phyloP scores from a whole-genome alignment of 257 asterid genomes.

The Solanum rostratum region DNA sequence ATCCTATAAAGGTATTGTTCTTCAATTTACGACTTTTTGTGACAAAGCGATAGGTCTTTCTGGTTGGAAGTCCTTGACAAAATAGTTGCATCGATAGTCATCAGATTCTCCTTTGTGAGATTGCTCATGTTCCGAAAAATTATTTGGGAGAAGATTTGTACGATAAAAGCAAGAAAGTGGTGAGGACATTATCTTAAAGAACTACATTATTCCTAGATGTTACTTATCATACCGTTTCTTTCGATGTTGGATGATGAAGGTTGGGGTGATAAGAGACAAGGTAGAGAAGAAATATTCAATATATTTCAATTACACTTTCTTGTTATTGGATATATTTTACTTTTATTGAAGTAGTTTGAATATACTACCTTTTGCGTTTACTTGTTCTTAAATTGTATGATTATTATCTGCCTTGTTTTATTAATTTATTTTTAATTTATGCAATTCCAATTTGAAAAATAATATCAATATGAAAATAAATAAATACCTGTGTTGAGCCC shows the following conservation, averaged over 20 bases:
- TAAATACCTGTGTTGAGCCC: no score
- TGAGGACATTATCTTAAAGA: background rate
- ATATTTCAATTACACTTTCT: no score
- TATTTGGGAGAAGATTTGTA: background rate
- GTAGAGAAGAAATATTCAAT: background rate
- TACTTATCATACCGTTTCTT: background rate
- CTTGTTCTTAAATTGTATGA: background rate
- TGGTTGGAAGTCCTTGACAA: background rate
- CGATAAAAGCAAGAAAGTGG: background rate
- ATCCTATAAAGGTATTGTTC: slow-evolving; percentile 38
- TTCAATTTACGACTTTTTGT: background rate
- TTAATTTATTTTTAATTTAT: no score
- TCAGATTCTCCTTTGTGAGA: background rate
- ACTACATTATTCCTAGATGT: background rate
- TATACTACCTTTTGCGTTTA: no score
- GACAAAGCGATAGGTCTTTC: background rate
- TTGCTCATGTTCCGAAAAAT: background rate
- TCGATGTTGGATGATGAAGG: background rate
- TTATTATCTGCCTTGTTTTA: no score
- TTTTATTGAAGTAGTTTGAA: background rate
- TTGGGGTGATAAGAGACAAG: background rate
- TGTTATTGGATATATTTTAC: background rate
- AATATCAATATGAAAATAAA: no score
- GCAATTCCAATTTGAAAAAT: no score
- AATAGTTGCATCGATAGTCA: background rate